Evolutionary conservation across 2,329 filamentous ascomycete species (phyloP), one percentile per base, ranked within the genome.

Genomic region (Fusarium secorum): DNA sequence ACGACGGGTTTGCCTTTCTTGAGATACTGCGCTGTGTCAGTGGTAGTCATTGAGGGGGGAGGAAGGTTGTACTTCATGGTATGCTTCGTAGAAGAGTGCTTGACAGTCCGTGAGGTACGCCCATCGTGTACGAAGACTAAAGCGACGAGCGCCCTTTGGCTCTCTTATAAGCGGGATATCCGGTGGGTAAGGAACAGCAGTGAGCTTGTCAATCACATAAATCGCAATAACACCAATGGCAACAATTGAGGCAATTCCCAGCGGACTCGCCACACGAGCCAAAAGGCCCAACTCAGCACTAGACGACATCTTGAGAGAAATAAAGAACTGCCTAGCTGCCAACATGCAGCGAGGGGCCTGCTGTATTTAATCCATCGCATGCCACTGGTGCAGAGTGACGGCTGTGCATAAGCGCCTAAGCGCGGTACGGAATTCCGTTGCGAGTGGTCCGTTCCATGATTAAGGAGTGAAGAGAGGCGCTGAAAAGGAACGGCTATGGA

Each of bases 1-100:
- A 85, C 73, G 5, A 84, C 83, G 0, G 82, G 73, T 36, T 78
- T 77, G n/a, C 81, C 82, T 20, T 79, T 78, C 49, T 84, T 84
- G 28, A 77, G 74, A 62, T 83, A 84, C 81, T 85, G 13, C 1
- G 4, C 38, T 22, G 7, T 3, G 35, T 33, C 17, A 52, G 20
- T 9, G 7, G 1, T 38, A 4, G 32, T 11, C 4, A 28, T 18
- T 9, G 4, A 11, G 0, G 20, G 2, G 22, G 2, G 28, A n/a
- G 4, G 8, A 9, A 17, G 17, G 7, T 13, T 56, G 26, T 26
- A 79, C 79, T 4, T 78, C 66, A 35, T 79, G 67, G 17, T 79
- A 79, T 0, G 78, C 79, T 8, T 81, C 79, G 15, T 66, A 54
- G 28, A 75, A 80, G 11, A 81, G 55, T 0, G 70, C 55, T 42